These are phyloP conservation scores for Erysimum cheiranthoides DNA, from an alignment of 345 rosid species.

Conservation along the genomic window DNA sequence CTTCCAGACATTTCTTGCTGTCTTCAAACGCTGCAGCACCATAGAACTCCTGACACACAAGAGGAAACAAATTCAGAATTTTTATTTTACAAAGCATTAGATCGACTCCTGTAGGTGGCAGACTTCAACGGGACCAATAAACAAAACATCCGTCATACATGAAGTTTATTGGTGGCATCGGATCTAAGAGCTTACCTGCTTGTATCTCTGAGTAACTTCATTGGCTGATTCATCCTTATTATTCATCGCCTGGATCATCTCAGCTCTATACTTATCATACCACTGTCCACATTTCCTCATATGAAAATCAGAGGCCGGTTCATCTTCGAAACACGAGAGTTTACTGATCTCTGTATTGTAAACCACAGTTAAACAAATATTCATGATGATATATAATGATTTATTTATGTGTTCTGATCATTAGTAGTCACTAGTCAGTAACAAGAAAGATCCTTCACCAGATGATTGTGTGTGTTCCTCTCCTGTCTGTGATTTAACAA, in stretches of 20 bases:
- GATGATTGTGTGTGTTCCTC: constrained; percentile 32
- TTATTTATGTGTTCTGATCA: not conserved
- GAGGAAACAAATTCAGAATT: not conserved
- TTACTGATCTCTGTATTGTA: constrained; percentile 55
- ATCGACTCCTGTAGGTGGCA: no score
- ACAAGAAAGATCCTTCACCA: constrained; percentile 49
- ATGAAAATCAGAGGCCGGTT: constrained; percentile 25
- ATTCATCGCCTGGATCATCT: constrained; percentile 52
- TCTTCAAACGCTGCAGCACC: constrained; percentile 56
- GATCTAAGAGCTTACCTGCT: constrained; percentile 53
- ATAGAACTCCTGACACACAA: constrained; percentile 53
- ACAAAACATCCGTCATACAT: not conserved
- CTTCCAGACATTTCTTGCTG: constrained; percentile 50
- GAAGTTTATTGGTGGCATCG: not conserved
- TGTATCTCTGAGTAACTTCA: constrained; percentile 53
- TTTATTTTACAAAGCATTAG: no score
- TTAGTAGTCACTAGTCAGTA: not conserved
- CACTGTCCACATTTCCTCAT: constrained; percentile 45
- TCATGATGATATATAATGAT: not conserved
- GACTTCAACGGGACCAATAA: not conserved
- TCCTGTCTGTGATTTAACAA: constrained; percentile 43
- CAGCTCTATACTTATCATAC: constrained; percentile 53
- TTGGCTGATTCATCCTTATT: constrained; percentile 35
- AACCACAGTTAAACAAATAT: not conserved
- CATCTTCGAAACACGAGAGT: constrained; percentile 55